These are phyloP conservation scores for Nannizziopsis barbatae DNA, from an alignment of 2,329 filamentous ascomycete species.

Conservation along the genomic window DNA sequence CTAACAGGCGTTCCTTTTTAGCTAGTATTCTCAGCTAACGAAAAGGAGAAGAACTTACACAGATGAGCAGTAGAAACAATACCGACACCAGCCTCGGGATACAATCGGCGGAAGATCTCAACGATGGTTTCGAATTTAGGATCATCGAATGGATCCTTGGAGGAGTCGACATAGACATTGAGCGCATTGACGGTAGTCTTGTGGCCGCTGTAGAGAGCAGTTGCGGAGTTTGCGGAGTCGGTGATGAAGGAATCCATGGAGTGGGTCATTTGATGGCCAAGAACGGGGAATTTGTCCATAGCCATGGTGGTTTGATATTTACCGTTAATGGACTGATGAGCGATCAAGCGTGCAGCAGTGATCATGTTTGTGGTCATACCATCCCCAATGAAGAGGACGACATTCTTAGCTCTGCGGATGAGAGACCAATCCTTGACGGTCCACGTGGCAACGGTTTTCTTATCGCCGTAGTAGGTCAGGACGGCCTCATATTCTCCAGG, in stretches of 20 bases:
- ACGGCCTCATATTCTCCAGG: constrained; percentile 69
- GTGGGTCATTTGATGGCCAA: constrained; percentile 83
- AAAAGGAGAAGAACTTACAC: constrained; percentile 13
- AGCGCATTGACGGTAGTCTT: constrained; percentile 75
- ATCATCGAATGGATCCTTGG: constrained; percentile 61
- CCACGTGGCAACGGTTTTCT: constrained; percentile 65
- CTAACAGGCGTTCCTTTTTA: constrained; percentile 34
- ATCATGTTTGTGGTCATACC: constrained; percentile 45
- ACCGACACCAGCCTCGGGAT: constrained; percentile 45
- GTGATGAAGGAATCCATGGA: constrained; percentile 78
- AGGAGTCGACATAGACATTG: constrained; percentile 71
- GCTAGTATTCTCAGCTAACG: neutral
- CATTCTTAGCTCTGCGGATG: constrained; percentile 68
- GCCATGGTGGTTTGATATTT: constrained; percentile 66
- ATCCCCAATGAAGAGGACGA: constrained; percentile 72
- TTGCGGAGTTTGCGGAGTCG: constrained; percentile 75
- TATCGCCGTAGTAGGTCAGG: constrained; percentile 61
- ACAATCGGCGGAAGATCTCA: constrained; percentile 57
- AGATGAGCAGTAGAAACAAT: constrained; percentile 67
- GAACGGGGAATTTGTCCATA: constrained; percentile 73
- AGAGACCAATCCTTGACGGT: constrained; percentile 58
- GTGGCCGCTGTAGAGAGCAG: constrained; percentile 70
- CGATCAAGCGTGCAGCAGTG: constrained; percentile 63
- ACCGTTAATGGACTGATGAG: constrained; percentile 72
- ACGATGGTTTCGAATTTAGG: constrained; percentile 78